Base-by-base conservation (phyloP, 73 alveolate species). In the Tetrahymena elliotti region DNA sequence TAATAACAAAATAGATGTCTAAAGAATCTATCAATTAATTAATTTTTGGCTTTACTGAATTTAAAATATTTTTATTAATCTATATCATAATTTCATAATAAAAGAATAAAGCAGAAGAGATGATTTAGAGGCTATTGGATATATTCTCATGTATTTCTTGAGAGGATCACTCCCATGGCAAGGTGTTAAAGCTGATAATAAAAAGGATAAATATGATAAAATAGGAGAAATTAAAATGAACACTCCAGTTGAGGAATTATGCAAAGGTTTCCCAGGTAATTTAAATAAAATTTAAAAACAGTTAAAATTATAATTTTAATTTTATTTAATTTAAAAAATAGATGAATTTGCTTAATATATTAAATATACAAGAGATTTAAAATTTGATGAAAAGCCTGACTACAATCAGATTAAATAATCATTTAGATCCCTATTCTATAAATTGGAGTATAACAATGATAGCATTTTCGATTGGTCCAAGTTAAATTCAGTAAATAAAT, bases 91-190 rank as follows among this genome's bases (percentile, higher is more conserved):
- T 12, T 3, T 8, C 20, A 18, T 47, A 7, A 2, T 24, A 68
- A 68, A 68, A 68, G 88, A 68, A 31, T 24, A 68, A 68, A 97
- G 95, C 36, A 96, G 99, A 93, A 96, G 99, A 95, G 99, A 98
- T 84, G 99, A 98, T 93, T 93, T 98, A 37, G 99, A 98, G 95
- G 96, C 97, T 68, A 38, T 96, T 24, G 97, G 97, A 20, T 97
- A 97, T 68, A 96, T 97, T n/a, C 34, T 97, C 94, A 84, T 97
- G 53, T 97, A 97, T 93, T 97, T 98, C 95, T 93, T 97, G 83
- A 97, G 95, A 84, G 99, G 99, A 0, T 53, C 96, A 5, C 95
- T 98, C 33, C 99, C 99, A 27, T 98, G 99, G 99, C 96, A 96
- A 88, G 99, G 99, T 1, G 94, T 97, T 24, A 47, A 94, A 83